Conservation (phyloP, 257 asterid species). For the Solanum sejunctum region DNA sequence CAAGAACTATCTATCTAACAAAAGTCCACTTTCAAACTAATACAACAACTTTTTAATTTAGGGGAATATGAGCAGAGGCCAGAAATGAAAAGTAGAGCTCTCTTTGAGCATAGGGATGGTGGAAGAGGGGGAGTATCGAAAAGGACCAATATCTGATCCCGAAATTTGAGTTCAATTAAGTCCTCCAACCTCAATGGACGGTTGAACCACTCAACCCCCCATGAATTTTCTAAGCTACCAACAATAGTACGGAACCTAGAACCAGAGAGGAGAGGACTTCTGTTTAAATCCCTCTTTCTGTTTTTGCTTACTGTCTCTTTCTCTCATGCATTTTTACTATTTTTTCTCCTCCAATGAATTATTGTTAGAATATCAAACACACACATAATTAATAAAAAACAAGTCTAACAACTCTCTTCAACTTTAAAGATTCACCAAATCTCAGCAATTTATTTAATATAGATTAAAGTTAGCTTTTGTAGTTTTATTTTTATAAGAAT, state of each 20-base stretch:
- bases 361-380: too few species aligned
- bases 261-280: not conserved
- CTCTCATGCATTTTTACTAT: too few species aligned
- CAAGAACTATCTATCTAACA: not conserved
- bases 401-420: too few species aligned
- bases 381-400: too few species aligned
- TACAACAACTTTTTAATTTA: not conserved
- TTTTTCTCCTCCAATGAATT: too few species aligned
- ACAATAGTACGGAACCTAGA: not conserved
- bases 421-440: too few species aligned
- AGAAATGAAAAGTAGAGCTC: conserved; percentile 7
- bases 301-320: too few species aligned
- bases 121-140: conserved; percentile 77
- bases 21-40: not conserved
- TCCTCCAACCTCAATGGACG: conserved; percentile 12
- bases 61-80: not conserved
- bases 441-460: too few species aligned
- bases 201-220: not conserved
- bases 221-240: not conserved
- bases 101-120: conserved; percentile 81
- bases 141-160: conserved; percentile 97
- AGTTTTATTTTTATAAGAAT: not conserved
- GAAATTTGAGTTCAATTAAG: conserved; percentile 71
- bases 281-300: not conserved
- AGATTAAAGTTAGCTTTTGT: too few species aligned